A percentile compares a stretch with the other conserved stretches of the same genome.
Evolutionary conservation across 2,329 filamentous ascomycete genomes (phyloP).

Genomic region (Penicillium capsulatum): DNA sequence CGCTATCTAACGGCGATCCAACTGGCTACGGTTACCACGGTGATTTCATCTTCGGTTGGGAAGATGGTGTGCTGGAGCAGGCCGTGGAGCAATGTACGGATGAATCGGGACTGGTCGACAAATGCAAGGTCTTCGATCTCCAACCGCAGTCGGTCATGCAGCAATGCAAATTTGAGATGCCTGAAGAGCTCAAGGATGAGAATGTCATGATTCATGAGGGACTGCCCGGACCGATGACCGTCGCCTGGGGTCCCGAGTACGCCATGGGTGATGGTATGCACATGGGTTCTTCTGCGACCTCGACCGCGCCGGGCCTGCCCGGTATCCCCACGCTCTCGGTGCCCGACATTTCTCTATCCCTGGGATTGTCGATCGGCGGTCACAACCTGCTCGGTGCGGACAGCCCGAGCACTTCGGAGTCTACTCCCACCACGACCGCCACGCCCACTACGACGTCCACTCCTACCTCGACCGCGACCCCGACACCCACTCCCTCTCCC

Average conservation of each 20-base stretch:
- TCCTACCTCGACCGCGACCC: constrained; percentile 16
- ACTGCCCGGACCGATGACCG: constrained; percentile 62
- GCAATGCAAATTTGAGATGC: constrained; percentile 61
- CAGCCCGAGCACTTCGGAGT: neutral
- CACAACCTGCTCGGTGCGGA: too few species aligned
- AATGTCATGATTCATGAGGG: constrained; percentile 54
- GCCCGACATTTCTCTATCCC: constrained; percentile 1
- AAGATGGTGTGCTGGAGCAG: constrained; percentile 61
- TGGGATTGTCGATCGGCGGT: constrained; percentile 9
- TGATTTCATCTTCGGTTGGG: constrained; percentile 79
- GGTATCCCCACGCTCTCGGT: too few species aligned
- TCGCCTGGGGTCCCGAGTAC: constrained; percentile 45
- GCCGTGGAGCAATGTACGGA: constrained; percentile 75
- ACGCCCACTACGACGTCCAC: constrained; percentile 5
- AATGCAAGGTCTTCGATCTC: constrained; percentile 72
- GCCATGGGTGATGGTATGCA: constrained; percentile 23
- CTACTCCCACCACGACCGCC: too few species aligned
- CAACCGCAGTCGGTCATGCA: constrained; percentile 54
- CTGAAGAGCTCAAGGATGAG: constrained; percentile 54
- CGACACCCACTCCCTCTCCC: constrained; percentile 24
- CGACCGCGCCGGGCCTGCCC: constrained; percentile 1
- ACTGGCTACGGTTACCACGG: constrained; percentile 72
- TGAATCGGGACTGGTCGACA: constrained; percentile 61
- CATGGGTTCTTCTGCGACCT: constrained; percentile 15
- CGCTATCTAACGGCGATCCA: constrained; percentile 73